Percentiles rank a stretch among this genome's conserved stretches.
phyloP scores from a whole-genome alignment of 2,329 filamentous ascomycete species.

The Metarhizium rileyi region DNA sequence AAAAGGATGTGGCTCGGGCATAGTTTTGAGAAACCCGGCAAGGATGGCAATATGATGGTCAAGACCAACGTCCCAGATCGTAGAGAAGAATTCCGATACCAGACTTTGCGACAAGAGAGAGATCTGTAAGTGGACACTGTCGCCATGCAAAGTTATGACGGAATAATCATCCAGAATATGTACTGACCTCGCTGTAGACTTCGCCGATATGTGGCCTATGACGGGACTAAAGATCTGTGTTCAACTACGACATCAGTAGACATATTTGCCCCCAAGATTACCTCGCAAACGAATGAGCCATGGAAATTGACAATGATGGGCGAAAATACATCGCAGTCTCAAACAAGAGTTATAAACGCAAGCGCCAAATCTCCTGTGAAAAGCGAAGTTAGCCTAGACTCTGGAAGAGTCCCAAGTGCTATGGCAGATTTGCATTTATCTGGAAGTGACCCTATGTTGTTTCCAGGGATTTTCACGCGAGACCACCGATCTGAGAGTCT shows the following conservation, averaged over 20 bases:
- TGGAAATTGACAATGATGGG: neutral
- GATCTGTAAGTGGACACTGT: slow-evolving; percentile 58
- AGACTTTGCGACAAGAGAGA: slow-evolving; percentile 75
- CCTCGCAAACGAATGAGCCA: neutral
- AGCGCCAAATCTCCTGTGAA: neutral
- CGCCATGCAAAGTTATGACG: neutral
- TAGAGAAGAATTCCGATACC: slow-evolving; percentile 78
- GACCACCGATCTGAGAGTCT: slow-evolving; percentile 34
- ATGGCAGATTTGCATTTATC: slow-evolving; percentile 38
- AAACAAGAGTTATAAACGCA: neutral
- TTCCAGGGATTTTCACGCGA: slow-evolving; percentile 58
- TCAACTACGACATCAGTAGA: slow-evolving; percentile 1
- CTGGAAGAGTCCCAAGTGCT: slow-evolving; percentile 27
- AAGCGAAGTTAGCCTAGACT: slow-evolving; percentile 18
- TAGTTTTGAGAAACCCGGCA: slow-evolving; percentile 68
- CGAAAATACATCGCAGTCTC: neutral
- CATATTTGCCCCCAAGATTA: neutral
- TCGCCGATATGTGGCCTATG: slow-evolving; percentile 31
- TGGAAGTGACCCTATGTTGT: slow-evolving; percentile 57
- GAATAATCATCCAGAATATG: neutral
- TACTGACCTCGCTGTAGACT: slow-evolving; percentile 20
- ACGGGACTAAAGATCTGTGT: slow-evolving; percentile 14
- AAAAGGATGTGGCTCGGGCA: slow-evolving; percentile 88
- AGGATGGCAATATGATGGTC: slow-evolving; percentile 79
- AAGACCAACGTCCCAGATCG: slow-evolving; percentile 97